phyloP scores from a whole-genome alignment of 257 asterid genomes.

The Przewalskia tangutica region DNA sequence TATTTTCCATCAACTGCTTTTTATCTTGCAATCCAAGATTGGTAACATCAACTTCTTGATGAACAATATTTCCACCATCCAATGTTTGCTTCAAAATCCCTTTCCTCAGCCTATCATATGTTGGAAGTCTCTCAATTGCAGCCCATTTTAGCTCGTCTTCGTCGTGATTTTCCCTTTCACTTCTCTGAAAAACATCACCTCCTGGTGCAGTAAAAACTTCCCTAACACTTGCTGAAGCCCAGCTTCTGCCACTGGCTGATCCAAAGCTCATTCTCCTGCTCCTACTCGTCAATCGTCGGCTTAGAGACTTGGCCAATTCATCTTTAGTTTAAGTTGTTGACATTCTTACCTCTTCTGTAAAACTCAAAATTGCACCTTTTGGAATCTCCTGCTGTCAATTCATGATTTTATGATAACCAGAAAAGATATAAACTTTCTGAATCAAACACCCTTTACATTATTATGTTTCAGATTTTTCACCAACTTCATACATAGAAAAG shows the following conservation, averaged over 20 bases:
- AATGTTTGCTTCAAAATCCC: conserved; percentile 57
- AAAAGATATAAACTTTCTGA: not conserved
- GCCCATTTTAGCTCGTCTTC: conserved; percentile 94
- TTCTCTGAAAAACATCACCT: conserved; percentile 49
- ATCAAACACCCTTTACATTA: not conserved
- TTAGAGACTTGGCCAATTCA: not conserved
- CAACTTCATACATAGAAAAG: no score
- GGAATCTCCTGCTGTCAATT: not conserved
- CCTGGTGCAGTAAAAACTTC: conserved; percentile 47
- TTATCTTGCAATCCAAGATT: conserved; percentile 50
- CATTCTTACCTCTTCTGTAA: not conserved
- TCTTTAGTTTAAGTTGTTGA: not conserved
- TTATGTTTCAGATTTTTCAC: no score
- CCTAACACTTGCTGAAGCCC: not conserved
- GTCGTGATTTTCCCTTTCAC: conserved; percentile 58
- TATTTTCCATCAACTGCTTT: conserved; percentile 49
- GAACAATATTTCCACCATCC: conserved; percentile 69
- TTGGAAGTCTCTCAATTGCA: conserved; percentile 87
- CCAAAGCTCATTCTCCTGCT: not conserved
- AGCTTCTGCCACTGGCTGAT: not conserved
- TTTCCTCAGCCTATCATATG: conserved; percentile 70
- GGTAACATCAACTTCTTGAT: conserved; percentile 61
- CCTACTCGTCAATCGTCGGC: not conserved
- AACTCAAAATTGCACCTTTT: not conserved
- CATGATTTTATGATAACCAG: not conserved